Evolutionary conservation across 2,329 filamentous ascomycete genomes (phyloP), one percentile per base, ranked within the genome.

Genomic region (Fusarium sacchari): DNA sequence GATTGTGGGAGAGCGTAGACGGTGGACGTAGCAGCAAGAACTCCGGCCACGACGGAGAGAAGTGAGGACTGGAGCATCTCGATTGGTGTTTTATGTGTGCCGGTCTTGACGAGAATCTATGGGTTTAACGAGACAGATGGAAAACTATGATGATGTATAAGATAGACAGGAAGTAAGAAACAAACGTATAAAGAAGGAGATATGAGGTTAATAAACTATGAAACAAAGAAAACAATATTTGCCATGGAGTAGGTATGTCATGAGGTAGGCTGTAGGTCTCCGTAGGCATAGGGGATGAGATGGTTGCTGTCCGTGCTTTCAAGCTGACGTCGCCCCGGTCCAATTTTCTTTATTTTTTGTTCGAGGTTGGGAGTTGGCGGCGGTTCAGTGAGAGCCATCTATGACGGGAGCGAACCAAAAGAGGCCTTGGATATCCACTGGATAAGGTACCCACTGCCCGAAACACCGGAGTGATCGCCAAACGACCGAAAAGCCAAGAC

Each of bases 1-100:
- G 62, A 65, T 39, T 80, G 77, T 22, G 77, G 79, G 36, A 77
- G 67, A 56, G 78, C 79, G 36, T 69, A 64, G 65, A 74, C 77
- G 22, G 74, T 66, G 52, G 76, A 64, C 37, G 69, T 66, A 36
- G 73, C 74, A 34, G 71, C 71, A 58, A 78, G 65, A 42, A 68
- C 76, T 60, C 69, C 76, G 8, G 65, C 71, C 32, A 64, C 57
- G 36, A 71, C 50, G 43, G 70, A 74, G 59, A 73, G 70, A 49
- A 79, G 50, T 47, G 77, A 76, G 43, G 71, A 57, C 44, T 77
- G 62, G 69, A 81, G 73, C 64, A 72, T 74, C 32, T 60, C 68
- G 69, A 37, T 58, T 37, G 26, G 22, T 55, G 59, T 47, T 30
- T 24, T 50, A 32, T 34, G 24, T 55, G 32, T 57, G 36, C 44